A percentile compares a stretch with the other conserved stretches of the same genome.
Evolutionary conservation across 129 eudicot genomes (phyloP).

Genomic region (Kitagawia praeruptora): DNA sequence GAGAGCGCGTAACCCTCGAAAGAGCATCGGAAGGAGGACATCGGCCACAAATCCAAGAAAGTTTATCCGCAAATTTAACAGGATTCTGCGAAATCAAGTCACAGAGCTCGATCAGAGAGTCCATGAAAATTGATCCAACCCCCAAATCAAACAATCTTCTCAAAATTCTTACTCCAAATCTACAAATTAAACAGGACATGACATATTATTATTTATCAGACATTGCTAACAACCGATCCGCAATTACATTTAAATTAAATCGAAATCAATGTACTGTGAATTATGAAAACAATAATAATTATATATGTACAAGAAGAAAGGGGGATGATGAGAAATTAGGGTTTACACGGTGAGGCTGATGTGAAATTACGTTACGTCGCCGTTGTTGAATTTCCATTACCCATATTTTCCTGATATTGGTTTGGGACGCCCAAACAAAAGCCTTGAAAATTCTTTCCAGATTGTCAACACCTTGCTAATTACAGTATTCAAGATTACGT

Average conservation of each 20-base stretch:
- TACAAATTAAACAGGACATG: background rate
- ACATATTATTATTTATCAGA: too few species aligned
- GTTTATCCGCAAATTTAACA: conserved; percentile 49
- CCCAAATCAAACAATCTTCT: background rate
- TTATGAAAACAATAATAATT: background rate
- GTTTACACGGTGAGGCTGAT: background rate
- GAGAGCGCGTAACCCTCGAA: conserved; percentile 59
- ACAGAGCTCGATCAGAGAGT: conserved; percentile 77
- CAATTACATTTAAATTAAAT: background rate
- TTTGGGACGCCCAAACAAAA: background rate
- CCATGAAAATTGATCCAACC: conserved; percentile 34
- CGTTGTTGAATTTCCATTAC: background rate
- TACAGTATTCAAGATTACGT: too few species aligned
- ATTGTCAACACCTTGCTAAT: too few species aligned
- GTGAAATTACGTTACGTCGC: background rate
- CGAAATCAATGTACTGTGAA: background rate
- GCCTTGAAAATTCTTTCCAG: too few species aligned
- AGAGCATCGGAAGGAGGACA: conserved; percentile 68
- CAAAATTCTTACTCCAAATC: background rate
- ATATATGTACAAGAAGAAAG: too few species aligned
- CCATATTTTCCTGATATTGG: background rate
- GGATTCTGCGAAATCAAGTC: conserved; percentile 79
- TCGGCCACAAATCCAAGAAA: conserved; percentile 74
- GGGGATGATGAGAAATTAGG: background rate
- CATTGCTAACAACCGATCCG: background rate